These are phyloP conservation scores for Sarocladium oryzae DNA, from an alignment of 2,329 filamentous ascomycete genomes.

Conservation along the genomic window DNA sequence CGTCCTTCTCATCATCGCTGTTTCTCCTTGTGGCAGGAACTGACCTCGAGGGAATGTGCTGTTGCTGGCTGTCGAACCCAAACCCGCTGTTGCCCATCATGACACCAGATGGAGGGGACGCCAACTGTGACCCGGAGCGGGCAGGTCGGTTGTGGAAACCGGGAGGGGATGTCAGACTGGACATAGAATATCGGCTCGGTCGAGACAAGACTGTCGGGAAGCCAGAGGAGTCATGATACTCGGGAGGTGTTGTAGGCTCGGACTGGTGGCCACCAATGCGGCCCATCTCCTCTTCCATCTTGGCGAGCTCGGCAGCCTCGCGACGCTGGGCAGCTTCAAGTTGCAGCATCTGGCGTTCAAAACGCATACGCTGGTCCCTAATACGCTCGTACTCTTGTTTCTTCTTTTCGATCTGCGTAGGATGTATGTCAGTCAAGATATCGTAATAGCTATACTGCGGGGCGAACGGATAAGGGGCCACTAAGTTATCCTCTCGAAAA, in stretches of 20 bases:
- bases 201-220: conserved; percentile 77
- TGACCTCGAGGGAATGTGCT: conserved; percentile 73
- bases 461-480: background rate
- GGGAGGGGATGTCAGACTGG: conserved; percentile 76
- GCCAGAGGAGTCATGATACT: conserved; percentile 71
- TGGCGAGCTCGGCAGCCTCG: conserved; percentile 76
- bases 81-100: conserved; percentile 52
- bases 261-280: conserved; percentile 69
- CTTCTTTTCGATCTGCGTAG: conserved; percentile 78
- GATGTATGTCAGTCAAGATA: conserved; percentile 26
- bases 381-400: conserved; percentile 88
- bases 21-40: conserved; percentile 82
- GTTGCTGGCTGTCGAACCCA: conserved; percentile 37
- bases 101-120: conserved; percentile 65
- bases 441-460: background rate
- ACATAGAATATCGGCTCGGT: conserved; percentile 82
- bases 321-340: conserved; percentile 78
- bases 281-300: conserved; percentile 74
- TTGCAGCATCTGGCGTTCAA: conserved; percentile 87
- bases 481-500: background rate
- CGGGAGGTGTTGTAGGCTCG: conserved; percentile 92
- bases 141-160: conserved; percentile 67
- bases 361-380: conserved; percentile 79
- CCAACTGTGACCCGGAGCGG: conserved; percentile 72
- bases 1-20: conserved; percentile 84